Base-by-base conservation (phyloP, 2,329 filamentous ascomycete genomes). In the Talaromyces sp. region DNA sequence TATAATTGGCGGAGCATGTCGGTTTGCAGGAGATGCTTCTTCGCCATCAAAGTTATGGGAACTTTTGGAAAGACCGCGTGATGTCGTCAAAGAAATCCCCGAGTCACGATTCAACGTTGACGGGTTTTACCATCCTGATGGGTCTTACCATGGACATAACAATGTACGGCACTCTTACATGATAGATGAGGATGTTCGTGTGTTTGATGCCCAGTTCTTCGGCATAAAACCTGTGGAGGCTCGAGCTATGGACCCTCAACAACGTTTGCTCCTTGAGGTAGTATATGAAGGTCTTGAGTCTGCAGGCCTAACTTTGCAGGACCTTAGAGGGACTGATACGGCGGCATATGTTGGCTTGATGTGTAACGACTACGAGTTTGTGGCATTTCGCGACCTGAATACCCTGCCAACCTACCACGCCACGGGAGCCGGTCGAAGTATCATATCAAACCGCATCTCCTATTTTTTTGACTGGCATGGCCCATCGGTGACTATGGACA, bases 401-500 rank as follows among this genome's bases (percentile, higher is more conserved):
- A 44, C 32, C 1, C 15, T 64, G 1, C 64, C 66, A 4, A 51
- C 44, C 2, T 67, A 70, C 55, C 36, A 39, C 13, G 60, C 62
- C 3, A 72, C 70, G 1, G 72, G 74, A 13, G 74, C 68, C 39
- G 70, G 72, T 1, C 63, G 70, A 11, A 72, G 70, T 30, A 77
- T 79, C 8, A 60, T 78, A 1, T 72, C 77, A 1, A 79, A 78
- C 30, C 72, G 75, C 1, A 61, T 77, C 5, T 76, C 73, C 0
- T 76, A 77, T 65, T 77, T 76, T 49, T 78, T 76, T 61, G 68
- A 76, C 64, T 71, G 71, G 68, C 64, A 70, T 2, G 75, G 79
- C 0, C 75, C 79, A 0, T 75, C 70, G 1, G 73, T 80, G 65
- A 78, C 75, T 0, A 71, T 82, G 17, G 78, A 81, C 42, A 81